phyloP scores from a whole-genome alignment of 345 rosid species.

The Eucalyptus paniculata region DNA sequence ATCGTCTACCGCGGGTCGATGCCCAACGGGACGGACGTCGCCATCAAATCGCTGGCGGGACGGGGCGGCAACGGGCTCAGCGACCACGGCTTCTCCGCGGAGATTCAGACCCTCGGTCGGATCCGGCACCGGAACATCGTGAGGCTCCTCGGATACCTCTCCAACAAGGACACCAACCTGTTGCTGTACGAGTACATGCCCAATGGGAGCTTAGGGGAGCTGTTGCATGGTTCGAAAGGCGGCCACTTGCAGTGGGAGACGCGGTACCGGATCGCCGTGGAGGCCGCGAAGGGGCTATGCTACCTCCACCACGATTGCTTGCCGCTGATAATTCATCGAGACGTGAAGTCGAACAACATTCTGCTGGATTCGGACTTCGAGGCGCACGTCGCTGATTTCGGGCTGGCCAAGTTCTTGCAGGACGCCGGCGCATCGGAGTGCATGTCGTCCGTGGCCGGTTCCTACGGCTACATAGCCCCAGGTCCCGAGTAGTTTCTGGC shows the following conservation, averaged over 20 bases:
- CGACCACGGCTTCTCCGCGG: slow-evolving; percentile 89
- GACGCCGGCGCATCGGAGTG: slow-evolving; percentile 76
- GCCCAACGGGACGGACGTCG: slow-evolving; percentile 58
- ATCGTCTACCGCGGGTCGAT: slow-evolving; percentile 79
- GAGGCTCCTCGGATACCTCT: slow-evolving; percentile 61
- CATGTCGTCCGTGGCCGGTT: slow-evolving; percentile 87
- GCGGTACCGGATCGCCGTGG: slow-evolving; percentile 51
- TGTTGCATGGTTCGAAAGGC: slow-evolving; percentile 78
- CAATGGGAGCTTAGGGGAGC: slow-evolving; percentile 85
- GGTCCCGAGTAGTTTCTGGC: slow-evolving; percentile 17
- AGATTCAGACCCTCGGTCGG: slow-evolving; percentile 76
- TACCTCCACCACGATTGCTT: slow-evolving; percentile 94
- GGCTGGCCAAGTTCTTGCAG: slow-evolving; percentile 85
- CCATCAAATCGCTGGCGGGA: slow-evolving; percentile 67
- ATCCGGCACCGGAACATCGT: slow-evolving; percentile 86
- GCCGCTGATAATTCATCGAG: slow-evolving; percentile 83
- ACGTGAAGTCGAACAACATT: slow-evolving; percentile 86
- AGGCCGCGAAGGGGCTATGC: slow-evolving; percentile 79
- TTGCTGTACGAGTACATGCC: slow-evolving; percentile 83
- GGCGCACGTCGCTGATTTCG: slow-evolving; percentile 94
- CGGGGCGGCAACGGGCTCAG: slow-evolving; percentile 38
- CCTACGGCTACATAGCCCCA: slow-evolving; percentile 95
- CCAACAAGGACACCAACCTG: slow-evolving; percentile 80
- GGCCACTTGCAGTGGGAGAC: slow-evolving; percentile 82
- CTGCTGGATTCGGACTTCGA: slow-evolving; percentile 66